phyloP scores from a whole-genome alignment of 2,329 filamentous ascomycete species.

The Colletotrichum gigasporum region DNA sequence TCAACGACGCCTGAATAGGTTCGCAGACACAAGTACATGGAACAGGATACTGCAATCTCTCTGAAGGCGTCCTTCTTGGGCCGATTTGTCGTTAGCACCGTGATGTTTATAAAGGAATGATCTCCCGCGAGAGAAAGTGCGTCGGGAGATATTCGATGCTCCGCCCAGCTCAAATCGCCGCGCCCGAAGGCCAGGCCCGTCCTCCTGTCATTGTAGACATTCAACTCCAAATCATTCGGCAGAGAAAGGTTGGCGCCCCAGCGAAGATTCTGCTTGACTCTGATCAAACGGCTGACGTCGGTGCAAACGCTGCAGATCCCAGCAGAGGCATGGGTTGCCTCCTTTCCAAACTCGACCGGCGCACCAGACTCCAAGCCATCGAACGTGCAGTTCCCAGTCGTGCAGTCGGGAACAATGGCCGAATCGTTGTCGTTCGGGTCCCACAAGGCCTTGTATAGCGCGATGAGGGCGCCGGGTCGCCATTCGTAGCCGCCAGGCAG shows the following conservation, averaged over 20 bases:
- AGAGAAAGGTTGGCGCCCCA: too few species aligned
- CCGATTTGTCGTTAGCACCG: neutral
- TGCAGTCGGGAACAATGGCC: neutral
- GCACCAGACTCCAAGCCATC: neutral
- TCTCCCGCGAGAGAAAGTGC: fast-evolving
- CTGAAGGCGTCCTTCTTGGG: neutral
- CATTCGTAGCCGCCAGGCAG: neutral
- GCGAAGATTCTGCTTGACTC: neutral
- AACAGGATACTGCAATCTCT: neutral
- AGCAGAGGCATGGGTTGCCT: neutral
- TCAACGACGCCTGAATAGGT: neutral
- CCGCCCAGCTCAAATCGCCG: neutral
- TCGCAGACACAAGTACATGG: neutral
- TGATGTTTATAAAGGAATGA: neutral
- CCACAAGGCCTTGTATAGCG: neutral
- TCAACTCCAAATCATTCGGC: neutral
- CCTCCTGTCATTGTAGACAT: neutral
- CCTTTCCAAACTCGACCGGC: neutral
- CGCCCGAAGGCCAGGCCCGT: neutral
- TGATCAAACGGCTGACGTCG: neutral
- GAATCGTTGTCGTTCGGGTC: neutral
- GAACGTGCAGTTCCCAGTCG: neutral
- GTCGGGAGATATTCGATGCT: neutral
- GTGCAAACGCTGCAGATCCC: neutral
- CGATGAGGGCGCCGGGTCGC: neutral